These are phyloP conservation scores for Limonomyces culmigenus DNA, from an alignment of 1,284 basidiomycete species.

Conservation along the genomic window DNA sequence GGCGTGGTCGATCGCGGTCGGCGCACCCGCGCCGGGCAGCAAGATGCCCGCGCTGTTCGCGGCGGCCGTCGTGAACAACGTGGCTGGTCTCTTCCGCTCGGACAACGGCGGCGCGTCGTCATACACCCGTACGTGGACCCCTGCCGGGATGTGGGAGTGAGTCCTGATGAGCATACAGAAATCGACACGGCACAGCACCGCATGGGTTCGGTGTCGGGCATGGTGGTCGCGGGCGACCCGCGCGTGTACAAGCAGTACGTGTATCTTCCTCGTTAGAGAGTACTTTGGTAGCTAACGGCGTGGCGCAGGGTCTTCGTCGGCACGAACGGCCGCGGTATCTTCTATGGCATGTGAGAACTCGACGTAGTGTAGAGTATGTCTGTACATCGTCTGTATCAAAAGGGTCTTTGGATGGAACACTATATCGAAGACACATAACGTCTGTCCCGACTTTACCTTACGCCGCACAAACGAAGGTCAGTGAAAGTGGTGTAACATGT, in stretches of 20 bases:
- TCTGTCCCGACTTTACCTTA: no score
- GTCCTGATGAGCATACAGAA: background rate
- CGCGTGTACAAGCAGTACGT: conserved; percentile 34
- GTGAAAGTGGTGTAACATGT: no score
- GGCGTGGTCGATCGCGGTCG: conserved; percentile 44
- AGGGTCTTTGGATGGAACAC: no score
- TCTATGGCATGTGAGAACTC: no score
- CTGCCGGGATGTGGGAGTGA: background rate
- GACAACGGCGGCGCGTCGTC: conserved; percentile 44
- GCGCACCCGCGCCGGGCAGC: conserved; percentile 25
- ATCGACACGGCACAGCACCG: conserved; percentile 22
- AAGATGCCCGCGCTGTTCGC: conserved; percentile 27
- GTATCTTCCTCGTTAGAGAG: background rate
- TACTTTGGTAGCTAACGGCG: conserved; percentile 2
- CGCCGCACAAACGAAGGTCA: no score
- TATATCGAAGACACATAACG: no score
- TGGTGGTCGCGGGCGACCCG: conserved; percentile 33
- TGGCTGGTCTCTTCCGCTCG: conserved; percentile 36
- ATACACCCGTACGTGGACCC: conserved; percentile 41
- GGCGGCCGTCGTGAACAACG: conserved; percentile 32
- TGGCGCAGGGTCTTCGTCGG: conserved; percentile 46
- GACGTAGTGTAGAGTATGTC: no score
- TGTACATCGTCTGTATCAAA: no score
- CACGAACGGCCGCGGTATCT: conserved; percentile 49
- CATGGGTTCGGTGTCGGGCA: conserved; percentile 33